A percentile compares a stretch with the other conserved stretches of the same genome.
Conservation (phyloP, 352 stramenopile genomes). For the Pythium brachiatum region DNA sequence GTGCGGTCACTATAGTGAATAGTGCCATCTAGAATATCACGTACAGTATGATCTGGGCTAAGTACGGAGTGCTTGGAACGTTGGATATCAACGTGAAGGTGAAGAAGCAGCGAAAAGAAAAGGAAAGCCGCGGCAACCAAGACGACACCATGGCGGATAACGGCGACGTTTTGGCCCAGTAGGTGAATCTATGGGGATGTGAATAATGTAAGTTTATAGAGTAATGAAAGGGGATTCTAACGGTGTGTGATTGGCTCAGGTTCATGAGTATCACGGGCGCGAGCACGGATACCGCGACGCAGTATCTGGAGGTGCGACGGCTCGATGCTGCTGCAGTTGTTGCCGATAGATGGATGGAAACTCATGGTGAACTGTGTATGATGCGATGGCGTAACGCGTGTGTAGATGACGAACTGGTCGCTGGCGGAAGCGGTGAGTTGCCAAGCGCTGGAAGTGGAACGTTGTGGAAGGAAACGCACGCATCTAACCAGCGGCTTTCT, state of each 20-base stretch:
- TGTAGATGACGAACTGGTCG: constrained; percentile 72
- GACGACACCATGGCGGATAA: neutral
- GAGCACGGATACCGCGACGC: constrained; percentile 54
- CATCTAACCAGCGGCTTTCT: neutral
- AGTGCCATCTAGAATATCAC: too few relatives aligned
- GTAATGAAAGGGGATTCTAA: neutral
- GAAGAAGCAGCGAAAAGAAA: neutral
- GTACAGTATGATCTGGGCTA: neutral
- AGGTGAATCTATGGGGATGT: neutral
- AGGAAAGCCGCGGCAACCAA: neutral
- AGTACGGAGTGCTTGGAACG: neutral
- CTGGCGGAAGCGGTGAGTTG: constrained; percentile 61
- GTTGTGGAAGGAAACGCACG: neutral
- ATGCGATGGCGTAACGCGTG: neutral
- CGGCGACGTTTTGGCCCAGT: neutral
- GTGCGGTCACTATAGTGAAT: neutral
- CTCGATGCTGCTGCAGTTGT: neutral
- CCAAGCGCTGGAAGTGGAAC: neutral
- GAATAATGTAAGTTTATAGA: neutral
- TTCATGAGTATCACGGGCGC: constrained; percentile 87
- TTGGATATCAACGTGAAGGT: neutral
- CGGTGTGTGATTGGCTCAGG: constrained; percentile 26
- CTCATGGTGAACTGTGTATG: neutral
- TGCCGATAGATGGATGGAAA: neutral
- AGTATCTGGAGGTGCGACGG: constrained; percentile 66